These are phyloP conservation scores for Plectosphaerella cucumerina DNA, from an alignment of 2,329 filamentous ascomycete genomes.

Conservation along the genomic window DNA sequence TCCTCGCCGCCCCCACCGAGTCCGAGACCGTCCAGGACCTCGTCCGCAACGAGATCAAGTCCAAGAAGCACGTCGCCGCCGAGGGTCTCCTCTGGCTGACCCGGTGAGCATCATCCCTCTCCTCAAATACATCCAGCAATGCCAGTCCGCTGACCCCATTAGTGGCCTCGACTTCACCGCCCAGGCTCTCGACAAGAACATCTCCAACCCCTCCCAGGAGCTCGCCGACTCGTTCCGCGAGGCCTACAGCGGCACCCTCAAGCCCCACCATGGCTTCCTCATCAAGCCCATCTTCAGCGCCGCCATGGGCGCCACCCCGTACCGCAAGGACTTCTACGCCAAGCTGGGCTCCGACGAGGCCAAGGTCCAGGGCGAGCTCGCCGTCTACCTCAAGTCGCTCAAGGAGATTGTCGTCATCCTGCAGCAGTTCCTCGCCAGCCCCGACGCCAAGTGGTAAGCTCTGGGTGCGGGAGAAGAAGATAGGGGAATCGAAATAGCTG, in stretches of 20 bases:
- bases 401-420: slow-evolving; percentile 77
- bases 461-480: not conserved
- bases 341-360: slow-evolving; percentile 70
- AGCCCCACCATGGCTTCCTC: slow-evolving; percentile 90
- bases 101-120: slow-evolving; percentile 53
- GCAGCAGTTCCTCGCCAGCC: slow-evolving; percentile 51
- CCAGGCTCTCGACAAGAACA: slow-evolving; percentile 75
- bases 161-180: slow-evolving; percentile 94
- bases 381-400: slow-evolving; percentile 70
- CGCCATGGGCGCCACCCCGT: slow-evolving; percentile 89
- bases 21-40: slow-evolving; percentile 85
- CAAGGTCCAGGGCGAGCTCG: slow-evolving; percentile 61
- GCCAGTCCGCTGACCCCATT: not conserved
- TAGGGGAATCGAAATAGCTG: slow-evolving; percentile 1
- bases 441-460: slow-evolving; percentile 54
- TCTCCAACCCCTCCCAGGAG: slow-evolving; percentile 65
- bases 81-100: slow-evolving; percentile 90
- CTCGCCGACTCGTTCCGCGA: slow-evolving; percentile 81
- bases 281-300: slow-evolving; percentile 83
- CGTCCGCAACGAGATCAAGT: slow-evolving; percentile 80
- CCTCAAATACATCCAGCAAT: not conserved
- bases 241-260: slow-evolving; percentile 83
- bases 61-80: slow-evolving; percentile 81
- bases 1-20: slow-evolving; percentile 70
- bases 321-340: slow-evolving; percentile 87